Evolutionary conservation across 2,329 filamentous ascomycete genomes (phyloP).

Genomic region (Fusarium albosuccineum): DNA sequence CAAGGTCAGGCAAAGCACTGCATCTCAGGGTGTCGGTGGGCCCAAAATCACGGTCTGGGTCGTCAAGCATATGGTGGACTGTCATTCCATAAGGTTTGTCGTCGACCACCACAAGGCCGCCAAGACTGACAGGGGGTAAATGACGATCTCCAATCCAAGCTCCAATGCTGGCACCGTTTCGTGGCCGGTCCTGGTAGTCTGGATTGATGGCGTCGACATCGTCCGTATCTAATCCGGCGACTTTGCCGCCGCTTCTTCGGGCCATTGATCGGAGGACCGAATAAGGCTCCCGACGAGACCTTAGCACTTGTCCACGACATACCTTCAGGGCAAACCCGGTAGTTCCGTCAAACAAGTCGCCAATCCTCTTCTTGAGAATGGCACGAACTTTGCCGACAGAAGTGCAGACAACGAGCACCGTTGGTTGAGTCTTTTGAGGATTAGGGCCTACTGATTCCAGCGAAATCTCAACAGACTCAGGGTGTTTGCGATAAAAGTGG

Average conservation of each 20-base stretch:
- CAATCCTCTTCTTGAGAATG: conserved; percentile 77
- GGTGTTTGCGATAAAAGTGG: conserved; percentile 78
- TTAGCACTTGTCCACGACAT: conserved; percentile 75
- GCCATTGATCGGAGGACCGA: conserved; percentile 51
- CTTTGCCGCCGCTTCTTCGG: conserved; percentile 45
- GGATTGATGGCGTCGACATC: conserved; percentile 71
- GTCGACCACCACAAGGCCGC: conserved; percentile 88
- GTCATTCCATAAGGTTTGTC: conserved; percentile 92
- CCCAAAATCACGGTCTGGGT: conserved; percentile 64
- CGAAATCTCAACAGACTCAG: conserved; percentile 83
- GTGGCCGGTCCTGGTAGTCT: conserved; percentile 81
- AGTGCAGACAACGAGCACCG: conserved; percentile 81
- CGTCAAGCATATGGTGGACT: conserved; percentile 95
- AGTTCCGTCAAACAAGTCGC: conserved; percentile 72
- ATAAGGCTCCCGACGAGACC: conserved; percentile 65
- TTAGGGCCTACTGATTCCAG: conserved; percentile 81
- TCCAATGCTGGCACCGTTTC: conserved; percentile 92
- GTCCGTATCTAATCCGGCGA: conserved; percentile 53
- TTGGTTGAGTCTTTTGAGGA: conserved; percentile 74
- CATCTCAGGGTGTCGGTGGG: conserved; percentile 49
- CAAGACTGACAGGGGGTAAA: conserved; percentile 90
- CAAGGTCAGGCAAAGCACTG: conserved; percentile 56
- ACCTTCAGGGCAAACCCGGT: conserved; percentile 77
- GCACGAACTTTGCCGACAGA: conserved; percentile 79
- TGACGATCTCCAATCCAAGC: conserved; percentile 89